These are phyloP conservation scores for Barnettozyma californica DNA, from an alignment of 805 yeast genomes.

Conservation along the genomic window DNA sequence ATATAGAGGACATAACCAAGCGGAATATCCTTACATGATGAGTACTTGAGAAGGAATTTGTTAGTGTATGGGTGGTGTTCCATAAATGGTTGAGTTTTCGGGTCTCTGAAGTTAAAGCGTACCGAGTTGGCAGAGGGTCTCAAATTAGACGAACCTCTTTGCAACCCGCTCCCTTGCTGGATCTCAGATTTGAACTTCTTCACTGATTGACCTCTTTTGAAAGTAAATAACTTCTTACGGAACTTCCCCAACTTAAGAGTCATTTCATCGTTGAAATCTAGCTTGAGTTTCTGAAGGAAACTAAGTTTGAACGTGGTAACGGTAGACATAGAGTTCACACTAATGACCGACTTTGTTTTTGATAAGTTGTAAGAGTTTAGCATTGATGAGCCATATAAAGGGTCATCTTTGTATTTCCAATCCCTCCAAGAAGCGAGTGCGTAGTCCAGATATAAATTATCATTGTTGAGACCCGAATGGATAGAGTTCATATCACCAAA, in stretches of 20 bases:
- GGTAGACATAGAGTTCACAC: constrained; percentile 18
- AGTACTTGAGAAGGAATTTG: constrained; percentile 55
- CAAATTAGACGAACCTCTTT: neutral
- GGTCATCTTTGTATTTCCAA: constrained; percentile 77
- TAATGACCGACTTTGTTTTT: constrained; percentile 22
- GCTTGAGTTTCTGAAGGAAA: constrained; percentile 9
- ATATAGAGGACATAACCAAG: constrained; percentile 69
- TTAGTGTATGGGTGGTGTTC: constrained; percentile 56
- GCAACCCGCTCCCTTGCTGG: neutral
- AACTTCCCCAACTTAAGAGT: constrained; percentile 7
- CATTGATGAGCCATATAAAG: constrained; percentile 45
- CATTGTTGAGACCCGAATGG: constrained; percentile 10
- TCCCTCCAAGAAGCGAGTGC: constrained; percentile 86
- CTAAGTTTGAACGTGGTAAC: constrained; percentile 13
- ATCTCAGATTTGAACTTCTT: constrained; percentile 1
- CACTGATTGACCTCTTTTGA: neutral
- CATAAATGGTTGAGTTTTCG: constrained; percentile 29
- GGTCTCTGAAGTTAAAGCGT: constrained; percentile 11
- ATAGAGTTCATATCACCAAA: constrained; percentile 12
- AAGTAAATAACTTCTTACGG: constrained; percentile 2
- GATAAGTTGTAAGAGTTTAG: constrained; percentile 27
- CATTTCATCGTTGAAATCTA: constrained; percentile 8
- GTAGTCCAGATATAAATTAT: constrained; percentile 18
- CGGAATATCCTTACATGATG: constrained; percentile 72
- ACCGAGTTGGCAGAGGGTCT: constrained; percentile 6